Evolutionary conservation across 768 basidiomycete genomes (phyloP).

Genomic region (Cystofilobasidium capitatum): DNA sequence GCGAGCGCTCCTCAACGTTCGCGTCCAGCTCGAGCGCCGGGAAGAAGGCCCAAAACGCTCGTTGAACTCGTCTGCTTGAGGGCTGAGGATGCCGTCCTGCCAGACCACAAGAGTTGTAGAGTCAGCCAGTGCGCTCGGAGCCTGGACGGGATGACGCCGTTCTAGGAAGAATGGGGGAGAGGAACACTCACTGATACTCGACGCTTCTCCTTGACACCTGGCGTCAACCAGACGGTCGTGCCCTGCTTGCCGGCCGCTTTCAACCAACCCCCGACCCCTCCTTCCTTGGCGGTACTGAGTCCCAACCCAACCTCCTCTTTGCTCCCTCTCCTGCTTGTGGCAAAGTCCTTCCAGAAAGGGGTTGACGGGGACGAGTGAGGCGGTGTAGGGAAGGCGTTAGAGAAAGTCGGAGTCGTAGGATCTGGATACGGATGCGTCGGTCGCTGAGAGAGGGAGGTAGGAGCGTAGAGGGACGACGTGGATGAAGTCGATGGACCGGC

Average conservation of each 20-base stretch:
- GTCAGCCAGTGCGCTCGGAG: neutral
- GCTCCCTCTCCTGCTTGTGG: neutral
- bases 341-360: neutral
- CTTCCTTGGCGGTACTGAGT: neutral
- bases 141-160: neutral
- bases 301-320: neutral
- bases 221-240: neutral
- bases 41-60: neutral
- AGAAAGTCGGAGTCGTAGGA: neutral
- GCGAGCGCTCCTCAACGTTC: neutral
- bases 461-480: too few relatives aligned
- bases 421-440: neutral
- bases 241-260: neutral
- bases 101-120: neutral
- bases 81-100: neutral
- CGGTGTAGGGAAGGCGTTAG: neutral
- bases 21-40: neutral
- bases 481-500: too few relatives aligned
- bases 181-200: neutral
- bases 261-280: neutral
- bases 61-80: neutral
- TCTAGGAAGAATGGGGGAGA: neutral
- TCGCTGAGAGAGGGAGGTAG: neutral
- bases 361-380: neutral
- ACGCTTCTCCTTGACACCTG: neutral